These are phyloP conservation scores for Tuber magnatum DNA, from an alignment of 495 filamentous ascomycete species.

Conservation along the genomic window DNA sequence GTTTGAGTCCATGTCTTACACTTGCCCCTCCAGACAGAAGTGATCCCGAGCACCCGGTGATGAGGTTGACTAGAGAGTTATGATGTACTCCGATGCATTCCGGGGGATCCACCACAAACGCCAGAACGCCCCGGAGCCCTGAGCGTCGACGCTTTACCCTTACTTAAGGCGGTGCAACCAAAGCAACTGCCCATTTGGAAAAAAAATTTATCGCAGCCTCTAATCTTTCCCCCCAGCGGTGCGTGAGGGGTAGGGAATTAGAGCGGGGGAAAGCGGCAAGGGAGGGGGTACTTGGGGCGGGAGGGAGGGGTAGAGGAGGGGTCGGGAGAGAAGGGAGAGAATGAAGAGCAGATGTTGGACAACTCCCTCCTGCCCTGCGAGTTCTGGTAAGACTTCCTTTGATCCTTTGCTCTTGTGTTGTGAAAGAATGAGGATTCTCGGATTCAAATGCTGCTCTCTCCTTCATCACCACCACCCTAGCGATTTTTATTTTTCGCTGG, in stretches of 20 bases:
- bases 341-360: not conserved
- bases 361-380: not conserved
- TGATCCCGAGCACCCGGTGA: slow-evolving; percentile 3
- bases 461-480: not conserved
- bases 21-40: slow-evolving; percentile 1
- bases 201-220: not conserved
- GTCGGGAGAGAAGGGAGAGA: not conserved
- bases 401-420: not conserved
- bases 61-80: slow-evolving; percentile 1
- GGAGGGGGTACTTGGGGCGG: not conserved
- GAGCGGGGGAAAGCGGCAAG: not conserved
- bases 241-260: not conserved
- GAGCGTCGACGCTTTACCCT: not conserved
- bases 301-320: not conserved
- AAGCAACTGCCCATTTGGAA: slow-evolving; percentile 3
- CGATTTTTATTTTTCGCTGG: not conserved
- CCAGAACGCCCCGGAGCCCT: slow-evolving; percentile 1
- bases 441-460: not conserved
- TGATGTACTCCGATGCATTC: slow-evolving; percentile 2
- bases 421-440: not conserved
- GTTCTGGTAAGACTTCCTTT: not conserved
- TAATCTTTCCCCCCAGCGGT: not conserved
- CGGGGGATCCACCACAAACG: slow-evolving; percentile 3
- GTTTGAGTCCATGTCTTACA: slow-evolving; percentile 3
- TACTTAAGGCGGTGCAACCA: slow-evolving; percentile 3